phyloP scores from a whole-genome alignment of 2,329 filamentous ascomycete species.

The Xenosphaeropsis pyriputrescens region DNA sequence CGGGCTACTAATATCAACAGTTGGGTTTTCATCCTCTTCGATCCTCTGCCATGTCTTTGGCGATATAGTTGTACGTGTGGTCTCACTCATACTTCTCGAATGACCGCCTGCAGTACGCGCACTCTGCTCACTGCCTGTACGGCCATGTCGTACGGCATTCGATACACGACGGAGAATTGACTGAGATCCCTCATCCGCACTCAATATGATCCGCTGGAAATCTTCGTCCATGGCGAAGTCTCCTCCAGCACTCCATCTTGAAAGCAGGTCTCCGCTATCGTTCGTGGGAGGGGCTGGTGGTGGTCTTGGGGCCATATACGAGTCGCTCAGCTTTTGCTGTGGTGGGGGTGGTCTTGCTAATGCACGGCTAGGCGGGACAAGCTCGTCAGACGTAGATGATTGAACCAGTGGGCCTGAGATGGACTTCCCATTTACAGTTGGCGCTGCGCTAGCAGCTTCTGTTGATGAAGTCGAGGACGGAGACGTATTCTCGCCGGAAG shows the following conservation, averaged over 20 bases:
- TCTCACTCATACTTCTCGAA: constrained; percentile 50
- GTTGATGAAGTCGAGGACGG: constrained; percentile 15
- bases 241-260: constrained; percentile 63
- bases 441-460: constrained; percentile 14
- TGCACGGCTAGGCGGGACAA: constrained; percentile 11
- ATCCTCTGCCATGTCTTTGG: constrained; percentile 42
- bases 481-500: constrained; percentile 15
- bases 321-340: constrained; percentile 21
- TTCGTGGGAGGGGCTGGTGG: constrained; percentile 13
- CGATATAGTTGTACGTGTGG: constrained; percentile 46
- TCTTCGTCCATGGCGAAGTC: constrained; percentile 95
- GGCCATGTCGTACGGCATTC: constrained; percentile 84
- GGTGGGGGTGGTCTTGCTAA: constrained; percentile 22
- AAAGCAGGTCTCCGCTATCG: constrained; percentile 46
- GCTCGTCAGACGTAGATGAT: constrained; percentile 11
- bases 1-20: constrained; percentile 57
- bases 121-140: constrained; percentile 62
- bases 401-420: constrained; percentile 14
- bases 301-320: constrained; percentile 19
- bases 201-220: constrained; percentile 68
- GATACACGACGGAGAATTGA: constrained; percentile 81
- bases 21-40: constrained; percentile 33
- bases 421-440: constrained; percentile 17
- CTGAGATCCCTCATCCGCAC: constrained; percentile 59
- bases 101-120: constrained; percentile 32